Evolutionary conservation across 768 basidiomycete genomes (phyloP).

Genomic region (Baorangia bicolor): DNA sequence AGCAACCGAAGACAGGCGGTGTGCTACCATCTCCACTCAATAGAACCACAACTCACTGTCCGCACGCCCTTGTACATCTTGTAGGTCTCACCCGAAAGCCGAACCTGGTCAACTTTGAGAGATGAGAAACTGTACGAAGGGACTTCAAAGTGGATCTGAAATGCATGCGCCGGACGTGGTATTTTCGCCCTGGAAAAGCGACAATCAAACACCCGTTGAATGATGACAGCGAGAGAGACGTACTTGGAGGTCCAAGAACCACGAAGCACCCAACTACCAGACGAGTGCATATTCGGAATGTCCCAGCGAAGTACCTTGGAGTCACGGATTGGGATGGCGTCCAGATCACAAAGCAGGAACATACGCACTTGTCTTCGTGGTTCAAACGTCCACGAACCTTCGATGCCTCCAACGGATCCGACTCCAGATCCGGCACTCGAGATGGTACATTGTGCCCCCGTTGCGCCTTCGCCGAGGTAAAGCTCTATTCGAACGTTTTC

Average conservation of each 20-base stretch:
- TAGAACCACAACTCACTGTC: conserved; percentile 40
- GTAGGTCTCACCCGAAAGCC: conserved; percentile 74
- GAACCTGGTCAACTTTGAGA: conserved; percentile 83
- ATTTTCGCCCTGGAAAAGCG: conserved; percentile 34
- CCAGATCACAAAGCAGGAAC: neutral
- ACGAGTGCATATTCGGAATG: conserved; percentile 63
- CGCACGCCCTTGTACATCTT: conserved; percentile 93
- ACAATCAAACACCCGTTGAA: neutral
- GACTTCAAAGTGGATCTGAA: conserved; percentile 71
- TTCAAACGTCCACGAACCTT: conserved; percentile 82
- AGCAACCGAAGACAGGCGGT: neutral
- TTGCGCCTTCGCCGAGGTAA: conserved; percentile 72
- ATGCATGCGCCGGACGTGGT: conserved; percentile 70
- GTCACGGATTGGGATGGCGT: neutral
- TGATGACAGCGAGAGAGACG: conserved; percentile 22
- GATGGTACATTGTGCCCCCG: conserved; percentile 68
- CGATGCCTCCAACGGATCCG: conserved; percentile 37
- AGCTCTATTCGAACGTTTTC: conserved; percentile 73
- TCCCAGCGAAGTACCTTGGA: conserved; percentile 77
- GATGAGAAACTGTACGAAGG: conserved; percentile 71
- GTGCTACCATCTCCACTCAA: conserved; percentile 36
- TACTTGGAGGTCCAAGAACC: conserved; percentile 76
- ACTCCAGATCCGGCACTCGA: conserved; percentile 55
- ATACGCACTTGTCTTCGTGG: conserved; percentile 54
- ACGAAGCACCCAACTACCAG: conserved; percentile 67